A percentile compares a stretch with the other conserved stretches of the same genome.
Conservation (phyloP, 2,329 filamentous ascomycete genomes). For the Leptoxyphium fumago region DNA sequence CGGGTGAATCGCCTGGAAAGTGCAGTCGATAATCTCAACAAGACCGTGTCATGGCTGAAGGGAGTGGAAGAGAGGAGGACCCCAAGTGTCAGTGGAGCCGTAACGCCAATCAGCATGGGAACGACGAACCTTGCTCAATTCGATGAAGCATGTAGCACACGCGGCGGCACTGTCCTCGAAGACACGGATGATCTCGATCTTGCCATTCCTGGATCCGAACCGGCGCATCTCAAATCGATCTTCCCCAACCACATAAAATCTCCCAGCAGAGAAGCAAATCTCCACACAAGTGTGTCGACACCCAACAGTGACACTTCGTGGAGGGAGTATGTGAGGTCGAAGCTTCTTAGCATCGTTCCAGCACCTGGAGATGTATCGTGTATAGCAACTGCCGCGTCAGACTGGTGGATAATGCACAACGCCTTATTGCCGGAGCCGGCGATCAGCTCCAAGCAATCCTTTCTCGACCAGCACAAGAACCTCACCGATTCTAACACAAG, state of each 20-base stretch:
- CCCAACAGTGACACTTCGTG: background rate
- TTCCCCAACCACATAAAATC: background rate
- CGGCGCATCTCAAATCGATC: background rate
- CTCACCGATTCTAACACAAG: background rate
- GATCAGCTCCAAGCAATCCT: background rate
- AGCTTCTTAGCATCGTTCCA: conserved; percentile 1
- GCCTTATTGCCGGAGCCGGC: conserved; percentile 1
- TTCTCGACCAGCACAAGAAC: conserved; percentile 1
- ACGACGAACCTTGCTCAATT: background rate
- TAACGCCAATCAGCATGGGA: background rate
- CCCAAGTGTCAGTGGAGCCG: background rate
- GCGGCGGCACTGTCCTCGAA: background rate
- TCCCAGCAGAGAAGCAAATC: background rate
- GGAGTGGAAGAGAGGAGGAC: background rate
- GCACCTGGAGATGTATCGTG: background rate
- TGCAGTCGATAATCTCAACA: conserved; percentile 1
- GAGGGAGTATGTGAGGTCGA: background rate
- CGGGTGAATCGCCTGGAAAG: conserved; percentile 2
- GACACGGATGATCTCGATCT: background rate
- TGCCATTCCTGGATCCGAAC: background rate
- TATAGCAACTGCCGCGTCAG: conserved; percentile 1
- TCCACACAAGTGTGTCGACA: background rate
- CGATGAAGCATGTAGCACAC: background rate
- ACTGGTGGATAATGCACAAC: conserved; percentile 4
- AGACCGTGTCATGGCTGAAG: background rate